phyloP scores from a whole-genome alignment of 768 basidiomycete species.

The Trametopsis cervina region DNA sequence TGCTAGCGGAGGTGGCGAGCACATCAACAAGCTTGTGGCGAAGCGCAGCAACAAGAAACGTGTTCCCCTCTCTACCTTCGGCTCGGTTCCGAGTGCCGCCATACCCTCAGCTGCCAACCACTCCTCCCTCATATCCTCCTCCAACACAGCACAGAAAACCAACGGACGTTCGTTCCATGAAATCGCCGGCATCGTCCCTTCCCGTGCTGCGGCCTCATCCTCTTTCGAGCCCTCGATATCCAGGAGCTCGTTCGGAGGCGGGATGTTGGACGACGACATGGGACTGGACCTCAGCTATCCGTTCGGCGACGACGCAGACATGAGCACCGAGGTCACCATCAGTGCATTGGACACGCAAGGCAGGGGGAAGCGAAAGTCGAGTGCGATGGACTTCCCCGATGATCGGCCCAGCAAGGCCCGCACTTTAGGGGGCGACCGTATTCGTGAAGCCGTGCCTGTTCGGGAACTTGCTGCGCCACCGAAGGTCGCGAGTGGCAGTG shows the following conservation, averaged over 20 bases:
- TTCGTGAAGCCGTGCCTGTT: slow-evolving; percentile 40
- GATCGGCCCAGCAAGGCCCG: slow-evolving; percentile 32
- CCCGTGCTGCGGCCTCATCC: slow-evolving; percentile 4
- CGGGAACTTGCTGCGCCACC: slow-evolving; percentile 41
- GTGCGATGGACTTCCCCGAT: slow-evolving; percentile 32
- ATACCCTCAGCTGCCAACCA: slow-evolving; percentile 29
- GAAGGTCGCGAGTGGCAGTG: slow-evolving; percentile 3
- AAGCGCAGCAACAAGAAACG: slow-evolving; percentile 62
- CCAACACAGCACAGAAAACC: neutral
- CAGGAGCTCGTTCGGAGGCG: neutral
- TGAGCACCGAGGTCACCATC: slow-evolving; percentile 48
- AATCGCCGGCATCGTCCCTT: slow-evolving; percentile 11
- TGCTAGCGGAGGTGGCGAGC: slow-evolving; percentile 34
- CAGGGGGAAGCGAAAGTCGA: slow-evolving; percentile 49
- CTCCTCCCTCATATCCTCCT: slow-evolving; percentile 2
- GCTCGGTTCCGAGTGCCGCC: slow-evolving; percentile 19
- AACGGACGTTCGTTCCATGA: slow-evolving; percentile 15
- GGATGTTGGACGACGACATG: slow-evolving; percentile 1
- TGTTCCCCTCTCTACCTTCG: slow-evolving; percentile 38
- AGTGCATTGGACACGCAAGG: slow-evolving; percentile 27
- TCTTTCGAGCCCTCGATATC: neutral
- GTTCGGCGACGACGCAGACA: slow-evolving; percentile 22
- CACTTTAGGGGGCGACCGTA: slow-evolving; percentile 67
- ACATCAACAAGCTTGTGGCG: slow-evolving; percentile 67
- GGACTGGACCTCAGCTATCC: slow-evolving; percentile 2